Evolutionary conservation across 1,284 basidiomycete species (phyloP), one percentile per base, ranked within the genome.

Genomic region (Microbotryomycetes sp.): DNA sequence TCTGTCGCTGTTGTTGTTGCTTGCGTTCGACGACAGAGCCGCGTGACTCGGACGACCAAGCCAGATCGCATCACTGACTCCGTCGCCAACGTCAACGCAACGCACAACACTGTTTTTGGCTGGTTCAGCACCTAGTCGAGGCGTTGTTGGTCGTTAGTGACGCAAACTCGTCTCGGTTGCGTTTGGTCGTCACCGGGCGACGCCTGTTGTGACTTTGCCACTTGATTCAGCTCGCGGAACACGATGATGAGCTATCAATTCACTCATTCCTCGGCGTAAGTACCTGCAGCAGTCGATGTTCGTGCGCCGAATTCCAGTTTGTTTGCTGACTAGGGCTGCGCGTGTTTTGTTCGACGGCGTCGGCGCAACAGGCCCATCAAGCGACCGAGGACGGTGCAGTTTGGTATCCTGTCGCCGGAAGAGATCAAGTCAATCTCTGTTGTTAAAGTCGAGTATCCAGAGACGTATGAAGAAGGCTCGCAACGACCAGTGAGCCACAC

Each of bases 331-430:
- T 14, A 42, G 22, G 19, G 2, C 36, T 36, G 16, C 23, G 23
- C 52, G 42, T 28, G 30, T 30, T 9, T 26, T 22, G 3, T 31
- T 48, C 26, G 23, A 16, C 15, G 19, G 19, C 16, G 25, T 48
- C n/a, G 19, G 31, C 23, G 2, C n/a, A 2, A 2, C 60, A 67
- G 66, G 25, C 60, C 66, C 19, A 65, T 68, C 56, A 62, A 63
- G 61, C 58, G 66, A 6, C 66, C 66, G 28, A 55, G 63, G 28
- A 68, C 67, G 46, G 94, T 98, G 65, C 96, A 98, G 78, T 99
- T 99, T 80, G 94, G 96, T 74, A 92, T 99, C 71, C 85, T 98
- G 74, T 96, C 92, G 57, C 96, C 96, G n/a, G 96, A 98, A 79
- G 96, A 98, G 82, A 98, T 98, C 76, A 74, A 73, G 90, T 94